Evolutionary conservation across 495 filamentous ascomycete genomes (phyloP).

Genomic region (Extremus antarcticus): DNA sequence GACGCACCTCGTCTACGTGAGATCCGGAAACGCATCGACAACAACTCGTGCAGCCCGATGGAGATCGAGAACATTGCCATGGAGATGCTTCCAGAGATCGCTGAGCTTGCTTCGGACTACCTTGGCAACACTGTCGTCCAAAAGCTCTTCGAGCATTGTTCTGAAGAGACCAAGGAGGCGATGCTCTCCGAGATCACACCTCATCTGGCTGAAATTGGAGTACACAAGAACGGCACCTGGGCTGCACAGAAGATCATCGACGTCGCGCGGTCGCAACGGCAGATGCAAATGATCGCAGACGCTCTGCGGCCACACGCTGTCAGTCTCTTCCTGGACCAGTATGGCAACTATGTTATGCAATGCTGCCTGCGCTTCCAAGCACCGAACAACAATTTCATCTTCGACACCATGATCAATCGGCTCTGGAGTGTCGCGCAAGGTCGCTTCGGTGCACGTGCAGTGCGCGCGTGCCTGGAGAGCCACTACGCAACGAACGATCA

Average conservation of each 20-base stretch:
- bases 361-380: conserved; percentile 83
- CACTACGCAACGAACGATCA: conserved; percentile 92
- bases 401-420: conserved; percentile 88
- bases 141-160: conserved; percentile 94
- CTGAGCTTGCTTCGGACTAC: conserved; percentile 88
- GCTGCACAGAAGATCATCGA: conserved; percentile 99
- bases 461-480: conserved; percentile 94
- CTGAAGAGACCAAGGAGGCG: conserved; percentile 74
- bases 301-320: conserved; percentile 74
- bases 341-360: conserved; percentile 96
- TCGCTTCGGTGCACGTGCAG: conserved; percentile 85
- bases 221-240: conserved; percentile 99
- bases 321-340: conserved; percentile 90
- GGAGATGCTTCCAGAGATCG: conserved; percentile 91
- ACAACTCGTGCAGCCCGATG: conserved; percentile 67
- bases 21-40: conserved; percentile 94
- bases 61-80: conserved; percentile 89
- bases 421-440: conserved; percentile 95
- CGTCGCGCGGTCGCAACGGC: conserved; percentile 70
- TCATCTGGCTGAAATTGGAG: conserved; percentile 88
- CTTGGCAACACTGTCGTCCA: conserved; percentile 99
- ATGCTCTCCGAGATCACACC: conserved; percentile 85
- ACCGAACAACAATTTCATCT: conserved; percentile 91
- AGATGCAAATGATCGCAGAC: conserved; percentile 77
- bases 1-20: conserved; percentile 93